Base-by-base conservation (phyloP, 352 stramenopile genomes). In the Phytophthora rubi region DNA sequence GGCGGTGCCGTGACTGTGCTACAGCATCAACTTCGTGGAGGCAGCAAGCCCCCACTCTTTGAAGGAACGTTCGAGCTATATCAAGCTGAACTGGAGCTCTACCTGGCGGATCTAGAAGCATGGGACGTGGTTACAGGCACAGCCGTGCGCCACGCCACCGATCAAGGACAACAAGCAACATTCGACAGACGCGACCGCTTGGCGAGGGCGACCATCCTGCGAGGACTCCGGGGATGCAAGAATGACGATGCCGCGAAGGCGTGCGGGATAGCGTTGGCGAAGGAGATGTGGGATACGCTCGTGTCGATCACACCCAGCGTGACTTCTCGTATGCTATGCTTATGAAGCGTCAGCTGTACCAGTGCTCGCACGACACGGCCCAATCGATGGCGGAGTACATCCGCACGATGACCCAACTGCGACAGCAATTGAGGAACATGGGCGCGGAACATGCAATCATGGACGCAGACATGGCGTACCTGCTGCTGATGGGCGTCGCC, bases 231-330 rank as follows among this genome's bases (percentile, higher is more conserved):
- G 5, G 55, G 55, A 8, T 56, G 58, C 16, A 65, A 65, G 15
- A 65, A 56, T 35, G 45, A 65, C 12, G 47, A 65, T 48, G 58
- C 45, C 2, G 28, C 58, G 1, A 65, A 56, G 58, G 58, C 52
- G n/a, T 65, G 35, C 35, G 35, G 10, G 35, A 42, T 42, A 9
- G 13, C 35, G 8, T 15, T 1, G 35, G 35, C 35, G 2, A 42
- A 13, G 35, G 35, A 42, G 35, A 42, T 42, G 35, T 42, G 45
- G 57, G 6, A 44, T 44, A 44, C 35, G 6, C 12, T 42, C 9
- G 35, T 42, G 35, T 10, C 1, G 4, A 42, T 15, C 9, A 42
- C 35, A 42, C 35, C 2, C 35, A 42, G 9, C 9, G 35, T 13
- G 35, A 16, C 35, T 42, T 42, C 35, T 42, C 35, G 9, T 42